Base-by-base conservation (phyloP, 495 filamentous ascomycete species). In the Penicillium soppii region DNA sequence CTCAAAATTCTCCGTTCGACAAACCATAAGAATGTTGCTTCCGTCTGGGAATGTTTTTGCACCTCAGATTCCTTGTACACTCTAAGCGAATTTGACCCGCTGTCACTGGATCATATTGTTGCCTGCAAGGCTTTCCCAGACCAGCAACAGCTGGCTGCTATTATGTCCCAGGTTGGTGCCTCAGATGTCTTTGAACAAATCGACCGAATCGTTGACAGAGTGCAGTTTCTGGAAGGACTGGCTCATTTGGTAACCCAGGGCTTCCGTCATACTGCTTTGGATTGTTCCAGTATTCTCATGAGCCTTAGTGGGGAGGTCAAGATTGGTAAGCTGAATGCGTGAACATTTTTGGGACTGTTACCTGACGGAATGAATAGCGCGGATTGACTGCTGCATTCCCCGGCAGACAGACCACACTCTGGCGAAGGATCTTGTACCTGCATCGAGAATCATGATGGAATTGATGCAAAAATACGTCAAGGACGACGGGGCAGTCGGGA, bases 391-490 rank as follows among this genome's bases (percentile, higher is more conserved):
- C 27, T 56, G 42, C 35, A 22, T 45, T 4, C 16, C 19, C 43
- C 44, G 15, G 20, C 23, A 25, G 32, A 33, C 37, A 20, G 42
- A 30, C 37, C 16, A 33, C 20, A 8, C 49, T 12, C 21, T 36
- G 43, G 29, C 23, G n/a, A 54, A 12, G 25, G 47, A 57, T 46
- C 21, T 55, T 19, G 43, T 46, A 7, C 42, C 59, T 47, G n/a
- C 54, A 2, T 43, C 44, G 13, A 32, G 12, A 10, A 35, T 63
- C 3, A 60, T 54, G 36, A 68, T 68, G 61, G 57, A 67, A 54
- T 53, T 72, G 23, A 72, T 74, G 61, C 59, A 72, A 52, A 70
- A 69, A 53, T 71, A 70, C 36, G 30, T 41, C 26, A 71, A 72
- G 44, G 61, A 68, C 5, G 68, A 69, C 33, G 56, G 64, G 17